Conservation (phyloP, 495 filamentous ascomycete species). For the Pyrenopolyporus hunteri region DNA sequence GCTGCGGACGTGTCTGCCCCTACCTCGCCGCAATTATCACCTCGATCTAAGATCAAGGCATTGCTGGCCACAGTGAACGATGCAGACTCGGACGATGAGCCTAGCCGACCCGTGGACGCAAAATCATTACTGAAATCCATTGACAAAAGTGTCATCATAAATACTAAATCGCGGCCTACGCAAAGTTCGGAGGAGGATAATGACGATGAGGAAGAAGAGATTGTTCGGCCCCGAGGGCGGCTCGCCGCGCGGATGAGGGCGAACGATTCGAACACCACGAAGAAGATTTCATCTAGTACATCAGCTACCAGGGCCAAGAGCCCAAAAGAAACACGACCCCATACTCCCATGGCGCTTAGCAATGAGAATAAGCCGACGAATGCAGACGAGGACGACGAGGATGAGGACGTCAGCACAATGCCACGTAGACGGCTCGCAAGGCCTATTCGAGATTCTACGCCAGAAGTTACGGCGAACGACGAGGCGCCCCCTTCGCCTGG, state of each 20-base stretch:
- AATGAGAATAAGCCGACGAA: background rate
- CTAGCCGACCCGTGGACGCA: constrained; percentile 13
- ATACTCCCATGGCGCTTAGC: constrained; percentile 2
- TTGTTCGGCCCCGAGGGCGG: constrained; percentile 68
- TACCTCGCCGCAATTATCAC: constrained; percentile 59
- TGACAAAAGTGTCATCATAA: constrained; percentile 19
- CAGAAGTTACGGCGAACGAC: constrained; percentile 29
- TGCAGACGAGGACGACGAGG: constrained; percentile 36
- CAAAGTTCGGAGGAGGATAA: constrained; percentile 39
- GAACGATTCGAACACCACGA: constrained; percentile 26
- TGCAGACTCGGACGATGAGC: constrained; percentile 59
- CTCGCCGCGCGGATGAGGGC: constrained; percentile 73
- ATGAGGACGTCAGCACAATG: constrained; percentile 37
- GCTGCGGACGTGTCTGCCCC: constrained; percentile 34
- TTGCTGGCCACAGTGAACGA: constrained; percentile 69
- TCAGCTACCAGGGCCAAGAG: background rate
- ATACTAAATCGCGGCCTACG: constrained; percentile 1
- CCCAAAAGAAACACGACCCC: constrained; percentile 17
- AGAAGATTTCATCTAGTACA: no score
- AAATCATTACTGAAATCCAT: constrained; percentile 22
- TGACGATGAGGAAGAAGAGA: constrained; percentile 57
- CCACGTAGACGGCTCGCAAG: constrained; percentile 41
- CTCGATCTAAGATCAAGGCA: constrained; percentile 71
- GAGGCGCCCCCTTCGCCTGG: constrained; percentile 32
- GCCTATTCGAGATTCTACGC: constrained; percentile 45